Conservation (phyloP, 345 rosid species). For the Syzygium oleosum region DNA sequence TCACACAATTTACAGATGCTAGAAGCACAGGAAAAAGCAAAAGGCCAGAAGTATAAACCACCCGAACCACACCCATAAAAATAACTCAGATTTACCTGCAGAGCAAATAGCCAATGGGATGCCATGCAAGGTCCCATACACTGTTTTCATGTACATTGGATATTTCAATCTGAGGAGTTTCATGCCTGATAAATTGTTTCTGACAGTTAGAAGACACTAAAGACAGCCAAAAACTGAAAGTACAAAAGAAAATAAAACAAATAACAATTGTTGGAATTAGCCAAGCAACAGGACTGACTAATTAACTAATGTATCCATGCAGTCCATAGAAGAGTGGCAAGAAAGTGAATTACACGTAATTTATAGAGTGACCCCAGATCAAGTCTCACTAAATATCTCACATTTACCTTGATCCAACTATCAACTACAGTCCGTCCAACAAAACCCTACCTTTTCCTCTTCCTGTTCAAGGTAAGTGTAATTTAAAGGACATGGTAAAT, state of each 20-base stretch:
- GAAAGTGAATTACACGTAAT: not conserved
- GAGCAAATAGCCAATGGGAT: slow-evolving; percentile 97
- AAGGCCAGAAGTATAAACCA: not conserved
- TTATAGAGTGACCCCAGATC: not conserved
- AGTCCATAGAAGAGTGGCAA: not conserved
- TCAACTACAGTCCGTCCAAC: not conserved
- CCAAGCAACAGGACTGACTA: not conserved
- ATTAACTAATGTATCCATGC: not conserved
- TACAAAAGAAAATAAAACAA: not conserved
- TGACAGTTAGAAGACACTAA: slow-evolving; percentile 1
- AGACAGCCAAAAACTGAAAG: not conserved
- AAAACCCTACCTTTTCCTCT: not conserved
- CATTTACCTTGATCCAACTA: not conserved
- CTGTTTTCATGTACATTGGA: slow-evolving; percentile 80
- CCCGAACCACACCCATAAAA: not conserved
- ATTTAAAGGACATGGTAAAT: not conserved
- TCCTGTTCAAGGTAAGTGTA: not conserved
- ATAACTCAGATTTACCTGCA: slow-evolving; percentile 54
- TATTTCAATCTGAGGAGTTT: slow-evolving; percentile 88
- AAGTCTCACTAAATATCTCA: not conserved
- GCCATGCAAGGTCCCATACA: slow-evolving; percentile 98
- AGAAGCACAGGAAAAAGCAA: not conserved
- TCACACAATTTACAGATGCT: not conserved
- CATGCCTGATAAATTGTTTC: slow-evolving; percentile 57
- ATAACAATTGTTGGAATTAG: not conserved